A percentile compares a stretch with the other conserved stretches of the same genome.
Conservation (phyloP, 2,329 filamentous ascomycete genomes). For the Emericellopsis cladophorae region DNA sequence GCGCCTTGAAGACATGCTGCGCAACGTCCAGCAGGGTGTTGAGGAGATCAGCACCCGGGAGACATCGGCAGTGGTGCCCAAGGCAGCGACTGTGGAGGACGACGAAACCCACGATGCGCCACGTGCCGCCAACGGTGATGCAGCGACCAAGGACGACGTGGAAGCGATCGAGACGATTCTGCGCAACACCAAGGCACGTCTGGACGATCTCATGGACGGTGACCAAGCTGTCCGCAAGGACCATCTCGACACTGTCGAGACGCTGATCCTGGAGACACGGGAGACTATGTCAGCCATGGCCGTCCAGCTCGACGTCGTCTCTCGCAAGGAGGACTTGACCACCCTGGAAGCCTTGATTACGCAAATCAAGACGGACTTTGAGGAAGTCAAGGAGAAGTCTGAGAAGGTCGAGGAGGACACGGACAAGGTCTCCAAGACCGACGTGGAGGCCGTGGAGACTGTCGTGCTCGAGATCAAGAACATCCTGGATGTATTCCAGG, state of each 20-base stretch:
- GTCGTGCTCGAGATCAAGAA: slow-evolving; percentile 78
- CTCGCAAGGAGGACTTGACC: slow-evolving; percentile 67
- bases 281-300: slow-evolving; percentile 57
- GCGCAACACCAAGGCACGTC: slow-evolving; percentile 73
- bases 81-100: neutral
- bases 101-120: slow-evolving; percentile 14
- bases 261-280: slow-evolving; percentile 57
- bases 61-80: slow-evolving; percentile 14
- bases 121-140: slow-evolving; percentile 15
- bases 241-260: slow-evolving; percentile 53
- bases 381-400: slow-evolving; percentile 53
- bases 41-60: slow-evolving; percentile 24
- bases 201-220: slow-evolving; percentile 68
- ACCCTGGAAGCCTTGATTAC: slow-evolving; percentile 67
- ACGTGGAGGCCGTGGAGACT: slow-evolving; percentile 69
- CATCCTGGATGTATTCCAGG: slow-evolving; percentile 41
- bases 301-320: slow-evolving; percentile 54
- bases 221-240: slow-evolving; percentile 58
- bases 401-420: slow-evolving; percentile 35
- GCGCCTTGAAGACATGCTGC: slow-evolving; percentile 39
- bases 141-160: slow-evolving; percentile 59
- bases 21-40: slow-evolving; percentile 4
- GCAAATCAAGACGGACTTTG: slow-evolving; percentile 62
- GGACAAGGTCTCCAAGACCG: slow-evolving; percentile 58
- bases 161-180: slow-evolving; percentile 85